Percentiles rank a stretch among this genome's conserved stretches.
These are phyloP conservation scores for Akanthomyces lecanii DNA, from an alignment of 2,329 filamentous ascomycete genomes.

Conservation along the genomic window DNA sequence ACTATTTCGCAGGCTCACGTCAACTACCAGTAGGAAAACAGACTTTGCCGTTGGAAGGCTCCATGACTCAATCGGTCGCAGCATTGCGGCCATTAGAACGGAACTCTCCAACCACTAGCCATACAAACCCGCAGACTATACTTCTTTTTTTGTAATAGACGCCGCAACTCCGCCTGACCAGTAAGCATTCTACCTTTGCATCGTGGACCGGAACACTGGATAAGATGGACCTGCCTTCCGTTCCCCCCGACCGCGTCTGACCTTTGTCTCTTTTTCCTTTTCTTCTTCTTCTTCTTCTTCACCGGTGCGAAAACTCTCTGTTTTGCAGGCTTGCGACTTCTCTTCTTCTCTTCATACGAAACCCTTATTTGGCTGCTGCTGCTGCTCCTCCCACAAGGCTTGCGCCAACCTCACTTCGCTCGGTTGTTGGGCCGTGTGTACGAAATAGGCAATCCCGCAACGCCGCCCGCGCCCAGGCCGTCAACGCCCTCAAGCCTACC, in stretches of 20 bases:
- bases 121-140: neutral
- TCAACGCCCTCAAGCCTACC: neutral
- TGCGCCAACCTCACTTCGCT: neutral
- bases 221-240: slow-evolving; percentile 11
- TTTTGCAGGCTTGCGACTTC: neutral
- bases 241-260: neutral
- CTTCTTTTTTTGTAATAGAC: neutral
- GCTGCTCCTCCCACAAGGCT: neutral
- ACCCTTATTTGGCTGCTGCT: too few relatives aligned
- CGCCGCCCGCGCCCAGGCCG: neutral
- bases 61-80: slow-evolving; percentile 8
- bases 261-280: neutral
- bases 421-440: neutral
- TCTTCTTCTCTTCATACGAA: neutral
- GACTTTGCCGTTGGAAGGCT: neutral
- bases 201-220: slow-evolving; percentile 17
- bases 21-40: neutral
- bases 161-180: slow-evolving; percentile 9
- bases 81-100: neutral
- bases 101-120: neutral
- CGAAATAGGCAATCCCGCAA: slow-evolving; percentile 14
- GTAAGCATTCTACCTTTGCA: slow-evolving; percentile 13
- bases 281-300: neutral
- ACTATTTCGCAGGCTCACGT: neutral
- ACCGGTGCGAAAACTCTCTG: neutral